phyloP scores from a whole-genome alignment of 2,329 filamentous ascomycete genomes.

The Colletotrichum tropicicola region DNA sequence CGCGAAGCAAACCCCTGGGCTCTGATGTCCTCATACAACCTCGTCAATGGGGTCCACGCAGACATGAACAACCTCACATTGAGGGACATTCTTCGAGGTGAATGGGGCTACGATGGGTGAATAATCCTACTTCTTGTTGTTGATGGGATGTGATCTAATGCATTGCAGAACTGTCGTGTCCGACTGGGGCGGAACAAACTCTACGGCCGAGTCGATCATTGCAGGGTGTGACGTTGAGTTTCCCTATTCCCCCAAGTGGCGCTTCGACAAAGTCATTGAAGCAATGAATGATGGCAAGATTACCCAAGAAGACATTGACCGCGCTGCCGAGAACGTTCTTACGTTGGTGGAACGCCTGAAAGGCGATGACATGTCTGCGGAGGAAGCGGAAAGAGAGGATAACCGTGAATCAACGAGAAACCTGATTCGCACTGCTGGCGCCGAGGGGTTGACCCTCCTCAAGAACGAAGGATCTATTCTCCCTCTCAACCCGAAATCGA shows the following conservation, averaged over 20 bases:
- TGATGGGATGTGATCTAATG: neutral
- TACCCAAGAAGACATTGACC: conserved; percentile 59
- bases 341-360: conserved; percentile 69
- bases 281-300: conserved; percentile 60
- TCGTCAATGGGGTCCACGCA: conserved; percentile 70
- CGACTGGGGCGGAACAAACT: conserved; percentile 68
- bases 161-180: conserved; percentile 61
- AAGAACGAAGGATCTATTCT: conserved; percentile 70
- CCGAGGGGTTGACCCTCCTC: conserved; percentile 69
- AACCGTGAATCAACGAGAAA: conserved; percentile 65
- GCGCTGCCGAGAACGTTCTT: conserved; percentile 67
- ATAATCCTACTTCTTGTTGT: conserved; percentile 17
- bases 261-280: conserved; percentile 64
- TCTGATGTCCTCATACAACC: conserved; percentile 75
- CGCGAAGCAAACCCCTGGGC: conserved; percentile 75
- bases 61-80: conserved; percentile 65
- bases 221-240: conserved; percentile 68
- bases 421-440: conserved; percentile 68
- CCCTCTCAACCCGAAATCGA: conserved; percentile 62
- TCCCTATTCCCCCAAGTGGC: conserved; percentile 63
- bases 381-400: conserved; percentile 66
- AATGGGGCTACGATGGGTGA: conserved; percentile 71
- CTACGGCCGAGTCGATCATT: conserved; percentile 61
- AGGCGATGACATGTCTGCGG: conserved; percentile 64
- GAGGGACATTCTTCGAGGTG: conserved; percentile 65